A percentile compares a stretch with the other conserved stretches of the same genome.
These are phyloP conservation scores for Neurospora sp. DNA, from an alignment of 495 filamentous ascomycete genomes.

Conservation along the genomic window DNA sequence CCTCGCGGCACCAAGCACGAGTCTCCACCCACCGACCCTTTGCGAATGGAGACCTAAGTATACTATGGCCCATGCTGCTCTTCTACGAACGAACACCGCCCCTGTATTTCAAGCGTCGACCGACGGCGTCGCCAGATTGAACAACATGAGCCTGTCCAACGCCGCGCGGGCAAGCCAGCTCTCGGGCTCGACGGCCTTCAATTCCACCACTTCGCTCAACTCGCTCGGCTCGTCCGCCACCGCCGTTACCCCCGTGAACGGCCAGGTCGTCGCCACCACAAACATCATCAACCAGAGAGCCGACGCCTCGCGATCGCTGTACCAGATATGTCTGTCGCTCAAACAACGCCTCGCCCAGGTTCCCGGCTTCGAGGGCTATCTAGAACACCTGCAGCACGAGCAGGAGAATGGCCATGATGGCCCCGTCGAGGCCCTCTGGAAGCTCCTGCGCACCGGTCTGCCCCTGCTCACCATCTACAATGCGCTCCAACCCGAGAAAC, in stretches of 20 bases:
- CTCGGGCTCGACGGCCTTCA: slow-evolving; percentile 40
- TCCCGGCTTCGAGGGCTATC: slow-evolving; percentile 65
- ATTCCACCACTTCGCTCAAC: slow-evolving; percentile 34
- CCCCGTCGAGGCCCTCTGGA: slow-evolving; percentile 85
- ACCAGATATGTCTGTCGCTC: slow-evolving; percentile 84
- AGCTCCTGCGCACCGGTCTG: slow-evolving; percentile 70
- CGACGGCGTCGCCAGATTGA: slow-evolving; percentile 24
- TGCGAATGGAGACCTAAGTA: slow-evolving; percentile 29
- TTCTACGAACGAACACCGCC: slow-evolving; percentile 42
- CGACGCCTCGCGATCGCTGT: slow-evolving; percentile 78
- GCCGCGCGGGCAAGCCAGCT: slow-evolving; percentile 43
- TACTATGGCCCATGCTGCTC: slow-evolving; percentile 39
- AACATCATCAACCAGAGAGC: slow-evolving; percentile 94
- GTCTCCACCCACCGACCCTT: slow-evolving; percentile 11
- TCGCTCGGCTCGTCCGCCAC: slow-evolving; percentile 37
- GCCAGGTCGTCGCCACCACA: slow-evolving; percentile 58
- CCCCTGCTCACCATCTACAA: slow-evolving; percentile 89
- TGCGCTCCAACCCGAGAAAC: slow-evolving; percentile 53
- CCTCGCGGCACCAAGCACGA: slow-evolving; percentile 4
- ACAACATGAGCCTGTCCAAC: slow-evolving; percentile 31
- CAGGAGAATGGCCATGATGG: slow-evolving; percentile 43
- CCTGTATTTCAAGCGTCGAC: slow-evolving; percentile 33
- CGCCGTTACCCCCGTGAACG: slow-evolving; percentile 28
- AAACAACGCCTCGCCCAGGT: slow-evolving; percentile 71
- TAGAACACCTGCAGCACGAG: slow-evolving; percentile 49